These are phyloP conservation scores for Elsinoe arachidis DNA, from an alignment of 2,329 filamentous ascomycete species.

Conservation along the genomic window DNA sequence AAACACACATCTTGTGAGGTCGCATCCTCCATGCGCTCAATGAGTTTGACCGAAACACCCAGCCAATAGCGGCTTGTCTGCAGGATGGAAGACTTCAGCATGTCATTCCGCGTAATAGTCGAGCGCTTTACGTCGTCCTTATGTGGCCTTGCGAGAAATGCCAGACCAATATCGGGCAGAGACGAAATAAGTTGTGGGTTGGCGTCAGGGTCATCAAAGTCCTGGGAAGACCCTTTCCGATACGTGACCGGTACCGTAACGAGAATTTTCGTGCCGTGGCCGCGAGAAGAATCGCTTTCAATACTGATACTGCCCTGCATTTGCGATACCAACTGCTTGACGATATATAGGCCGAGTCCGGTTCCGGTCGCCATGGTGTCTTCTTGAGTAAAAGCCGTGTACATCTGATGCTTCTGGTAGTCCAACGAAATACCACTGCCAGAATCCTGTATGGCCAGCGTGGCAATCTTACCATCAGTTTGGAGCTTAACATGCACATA, in stretches of 20 bases:
- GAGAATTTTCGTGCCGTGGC: conserved; percentile 20
- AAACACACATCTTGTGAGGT: conserved; percentile 11
- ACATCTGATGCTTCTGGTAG: conserved; percentile 26
- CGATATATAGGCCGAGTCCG: conserved; percentile 29
- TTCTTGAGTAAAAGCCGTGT: conserved; percentile 28
- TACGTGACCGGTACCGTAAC: background rate
- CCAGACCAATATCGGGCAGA: background rate
- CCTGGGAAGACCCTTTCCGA: background rate
- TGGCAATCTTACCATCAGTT: background rate
- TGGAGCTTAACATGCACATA: conserved; percentile 26
- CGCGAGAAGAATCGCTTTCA: conserved; percentile 19
- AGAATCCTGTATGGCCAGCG: conserved; percentile 20
- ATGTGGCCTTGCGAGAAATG: background rate
- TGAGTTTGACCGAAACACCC: background rate
- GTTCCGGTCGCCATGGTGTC: conserved; percentile 27
- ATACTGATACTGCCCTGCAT: conserved; percentile 23
- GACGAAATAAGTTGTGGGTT: too few species aligned
- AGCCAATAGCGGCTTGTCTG: conserved; percentile 14
- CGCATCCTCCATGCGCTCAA: background rate
- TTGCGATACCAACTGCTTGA: conserved; percentile 24
- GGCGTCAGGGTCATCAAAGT: background rate
- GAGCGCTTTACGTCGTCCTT: background rate
- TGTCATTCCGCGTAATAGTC: background rate
- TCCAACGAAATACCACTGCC: conserved; percentile 28
- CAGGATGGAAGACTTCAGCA: background rate